Percentiles rank a stretch among this genome's conserved stretches.
These are phyloP conservation scores for Leccinum ochraceum DNA, from an alignment of 768 basidiomycete genomes.

Conservation along the genomic window DNA sequence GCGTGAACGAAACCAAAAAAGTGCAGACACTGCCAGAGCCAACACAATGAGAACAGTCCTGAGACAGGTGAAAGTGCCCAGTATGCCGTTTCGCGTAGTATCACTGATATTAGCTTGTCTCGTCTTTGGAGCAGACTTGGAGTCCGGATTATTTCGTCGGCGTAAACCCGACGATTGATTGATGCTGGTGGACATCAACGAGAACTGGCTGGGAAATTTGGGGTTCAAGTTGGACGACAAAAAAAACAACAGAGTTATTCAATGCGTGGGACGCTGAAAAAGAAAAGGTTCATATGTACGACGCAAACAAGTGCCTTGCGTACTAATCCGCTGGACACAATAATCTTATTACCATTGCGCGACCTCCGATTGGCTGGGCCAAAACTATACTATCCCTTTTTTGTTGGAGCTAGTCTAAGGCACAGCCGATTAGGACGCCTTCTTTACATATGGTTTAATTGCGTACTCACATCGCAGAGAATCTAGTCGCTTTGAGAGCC, in stretches of 20 bases:
- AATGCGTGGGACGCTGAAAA: too few species aligned
- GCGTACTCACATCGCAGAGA: neutral
- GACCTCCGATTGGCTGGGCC: neutral
- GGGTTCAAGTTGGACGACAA: neutral
- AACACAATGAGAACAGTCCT: slow-evolving; percentile 8
- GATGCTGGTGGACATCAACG: neutral
- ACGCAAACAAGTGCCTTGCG: too few species aligned
- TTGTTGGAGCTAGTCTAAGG: neutral
- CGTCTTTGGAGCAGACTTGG: neutral
- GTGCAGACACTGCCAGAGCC: neutral
- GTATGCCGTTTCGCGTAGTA: neutral
- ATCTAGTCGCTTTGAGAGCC: too few species aligned
- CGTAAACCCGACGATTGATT: slow-evolving; percentile 7
- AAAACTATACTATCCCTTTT: neutral
- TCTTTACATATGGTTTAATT: neutral
- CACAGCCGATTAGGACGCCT: neutral
- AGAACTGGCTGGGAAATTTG: neutral
- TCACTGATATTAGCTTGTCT: neutral
- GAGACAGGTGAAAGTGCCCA: neutral
- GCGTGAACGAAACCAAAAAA: slow-evolving; percentile 12
- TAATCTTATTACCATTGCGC: neutral
- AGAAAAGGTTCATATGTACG: too few species aligned
- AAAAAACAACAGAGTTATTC: too few species aligned
- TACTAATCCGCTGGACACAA: neutral
- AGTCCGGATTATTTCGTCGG: slow-evolving; percentile 8